Evolutionary conservation across 2,329 filamentous ascomycete species (phyloP), one percentile per base, ranked within the genome.

Genomic region (Scedosporium apiospermum): DNA sequence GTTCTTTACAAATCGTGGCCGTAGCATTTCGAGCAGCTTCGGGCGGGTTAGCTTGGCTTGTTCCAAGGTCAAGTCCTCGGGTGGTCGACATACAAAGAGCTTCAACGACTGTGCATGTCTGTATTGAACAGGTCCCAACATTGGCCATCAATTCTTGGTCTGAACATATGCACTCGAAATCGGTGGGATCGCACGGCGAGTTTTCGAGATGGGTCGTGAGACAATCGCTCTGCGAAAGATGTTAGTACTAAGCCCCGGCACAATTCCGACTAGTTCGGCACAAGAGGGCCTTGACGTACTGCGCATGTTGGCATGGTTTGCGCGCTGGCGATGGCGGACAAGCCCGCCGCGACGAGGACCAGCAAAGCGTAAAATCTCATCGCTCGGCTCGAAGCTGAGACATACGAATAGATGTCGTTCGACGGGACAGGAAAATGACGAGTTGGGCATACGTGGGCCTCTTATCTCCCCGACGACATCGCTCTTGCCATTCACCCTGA

Each of bases 121-220:
- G 9, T n/a, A 63, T 10, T 3, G 57, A n/a, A 27, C 62, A 63
- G 4, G 10, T 34, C 46, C 55, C 58, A 34, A 63, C 62, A 30
- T 16, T 42, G 9, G n/a, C 44, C 62, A 63, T 60, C 41, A 60
- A 38, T 4, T 41, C 44, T 4, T 49, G 34, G 44, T 63, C 58
- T 4, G 58, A 44, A 26, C 62, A 63, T 14, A 61, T 61, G 34
- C 62, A 63, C 16, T 60, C 27, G 30, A 46, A 42, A 42, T 63
- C 46, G 6, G 58, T 61, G 21, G 44, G 10, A 23, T 41, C 46
- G 49, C 58, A 63, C 7, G 27, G 38, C 58, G 58, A 18, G 62
- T 16, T n/a, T 58, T 58, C 18, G 61, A 53, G 38, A 57, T 62
- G 23, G 62, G 62, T 18, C 5, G 55, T 10, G 10, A 58, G 55